Evolutionary conservation across 108 stramenopile genomes (phyloP), one percentile per base, ranked within the genome.

Genomic region (Mayamaea pseudoterrestris): DNA sequence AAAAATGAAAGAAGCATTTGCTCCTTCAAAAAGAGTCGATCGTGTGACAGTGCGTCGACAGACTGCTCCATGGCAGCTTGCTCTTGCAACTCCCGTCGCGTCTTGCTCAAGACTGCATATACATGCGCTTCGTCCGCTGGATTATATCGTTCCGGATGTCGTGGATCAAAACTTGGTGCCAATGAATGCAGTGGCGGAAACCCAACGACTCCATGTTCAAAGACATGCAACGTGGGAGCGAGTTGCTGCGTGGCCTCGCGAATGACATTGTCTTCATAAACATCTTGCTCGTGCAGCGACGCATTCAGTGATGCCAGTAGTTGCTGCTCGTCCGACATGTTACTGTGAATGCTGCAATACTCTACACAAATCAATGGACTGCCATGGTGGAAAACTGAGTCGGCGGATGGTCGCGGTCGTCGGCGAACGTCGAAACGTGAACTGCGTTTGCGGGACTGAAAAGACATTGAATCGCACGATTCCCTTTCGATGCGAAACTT

Each of bases 231-330:
- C 13, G 47, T 47, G 4, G 86, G 86, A 9, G 78, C 78, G 21
- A 57, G 37, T 9, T 41, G 27, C 6, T 60, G 55, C 23, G 64
- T 66, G 0, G 72, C 81, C 29, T 75, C 49, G 26, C 73, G 72
- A 11, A 88, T 34, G 16, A 88, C 76, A 2, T 60, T 50, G 28
- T 61, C 53, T 56, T 88, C 86, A 52, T 88, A 88, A 28, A 41
- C 47, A 14, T 52, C 61, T 22, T 41, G 41, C 11, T 78, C 63
- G 20, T 66, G 52, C 17, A 64, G 49, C 22, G 66, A 47, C 0
- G 63, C 46, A 27, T 73, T 73, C n/a, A 85, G 49, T 0, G 74
- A 40, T 28, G 78, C 76, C 51, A 85, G 58, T 31, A 85, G 29
- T 25, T 58, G 49, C 34, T 70, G 53, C 47, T 85, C 83, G 25